Conservation (phyloP, 495 filamentous ascomycete genomes). For the Parmelia sp. region DNA sequence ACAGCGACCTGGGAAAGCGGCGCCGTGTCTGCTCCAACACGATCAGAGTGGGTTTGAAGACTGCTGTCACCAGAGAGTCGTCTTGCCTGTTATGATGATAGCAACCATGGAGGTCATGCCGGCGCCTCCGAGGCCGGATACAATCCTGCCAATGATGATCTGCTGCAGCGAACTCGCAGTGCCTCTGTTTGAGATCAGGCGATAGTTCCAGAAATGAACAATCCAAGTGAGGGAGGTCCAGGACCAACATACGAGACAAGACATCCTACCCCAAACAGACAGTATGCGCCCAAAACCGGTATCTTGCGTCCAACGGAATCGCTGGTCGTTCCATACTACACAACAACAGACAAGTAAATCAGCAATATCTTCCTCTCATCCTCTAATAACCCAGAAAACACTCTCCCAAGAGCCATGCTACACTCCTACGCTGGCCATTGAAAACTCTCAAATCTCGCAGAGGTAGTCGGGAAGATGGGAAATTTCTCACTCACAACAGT, state of each 20-base stretch:
- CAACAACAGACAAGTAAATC: not conserved
- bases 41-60: not conserved
- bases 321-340: conserved; percentile 30
- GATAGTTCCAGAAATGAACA: not conserved
- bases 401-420: no score
- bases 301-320: conserved; percentile 32
- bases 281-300: conserved; percentile 30
- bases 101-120: conserved; percentile 30
- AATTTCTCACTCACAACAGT: conserved; percentile 30
- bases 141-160: conserved; percentile 26
- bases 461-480: no score
- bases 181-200: conserved; percentile 21
- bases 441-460: no score
- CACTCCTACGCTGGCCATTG: no score
- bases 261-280: conserved; percentile 32
- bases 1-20: conserved; percentile 28
- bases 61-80: not conserved
- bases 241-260: conserved; percentile 31
- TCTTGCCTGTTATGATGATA: conserved; percentile 29
- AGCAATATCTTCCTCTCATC: not conserved
- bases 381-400: not conserved
- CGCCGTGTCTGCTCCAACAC: conserved; percentile 25
- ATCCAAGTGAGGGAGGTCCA: no score
- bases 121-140: conserved; percentile 30
- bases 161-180: conserved; percentile 25